Base-by-base conservation (phyloP, 352 stramenopile species). In the Globisporangium cystogenes region DNA sequence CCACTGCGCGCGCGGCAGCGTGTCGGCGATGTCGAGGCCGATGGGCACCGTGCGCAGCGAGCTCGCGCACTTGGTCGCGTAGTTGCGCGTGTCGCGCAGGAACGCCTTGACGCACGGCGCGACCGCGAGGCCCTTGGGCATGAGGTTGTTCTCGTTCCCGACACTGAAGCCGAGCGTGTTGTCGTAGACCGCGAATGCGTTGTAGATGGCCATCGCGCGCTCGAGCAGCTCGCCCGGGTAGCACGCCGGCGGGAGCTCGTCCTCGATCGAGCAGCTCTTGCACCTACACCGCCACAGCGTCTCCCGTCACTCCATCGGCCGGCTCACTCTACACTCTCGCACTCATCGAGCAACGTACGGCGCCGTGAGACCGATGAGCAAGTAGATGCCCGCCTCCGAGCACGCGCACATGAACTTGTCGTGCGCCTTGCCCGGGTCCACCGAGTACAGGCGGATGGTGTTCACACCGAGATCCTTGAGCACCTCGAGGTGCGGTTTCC, bases 361-460 rank as follows among this genome's bases (percentile, higher is more conserved):
- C 11, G 81, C 81, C 0, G 67, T 59, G 57, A 92, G 73, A 36
- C 76, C 81, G 2, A 92, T 52, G 15, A 84, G 68, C 23, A 86
- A 70, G 64, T 92, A 92, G 57, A 92, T 92, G 5, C 76, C 78
- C 2, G 68, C 65, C 27, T 87, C 50, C 1, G 72, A 69, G 26
- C 59, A 76, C 24, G 74, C 76, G 43, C 79, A 90, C 79, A 90
- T 90, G 64, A 90, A 90, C 48, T 87, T 82, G 72, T 87, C 79
- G 57, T 90, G 79, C 8, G 65, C 54, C 49, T 68, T 70, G 55
- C 61, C 66, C 16, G 79, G 76, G 52, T 90, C 72, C 6, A 90
- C 60, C 4, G 72, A 78, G 59, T 87, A 90, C 10, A 90, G 57
- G 0, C 79, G 79, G 29, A 90, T 65, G 8, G 74, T 75, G 56